Base-by-base conservation (phyloP, 768 basidiomycete species). In the Lactifluus pinguis region DNA sequence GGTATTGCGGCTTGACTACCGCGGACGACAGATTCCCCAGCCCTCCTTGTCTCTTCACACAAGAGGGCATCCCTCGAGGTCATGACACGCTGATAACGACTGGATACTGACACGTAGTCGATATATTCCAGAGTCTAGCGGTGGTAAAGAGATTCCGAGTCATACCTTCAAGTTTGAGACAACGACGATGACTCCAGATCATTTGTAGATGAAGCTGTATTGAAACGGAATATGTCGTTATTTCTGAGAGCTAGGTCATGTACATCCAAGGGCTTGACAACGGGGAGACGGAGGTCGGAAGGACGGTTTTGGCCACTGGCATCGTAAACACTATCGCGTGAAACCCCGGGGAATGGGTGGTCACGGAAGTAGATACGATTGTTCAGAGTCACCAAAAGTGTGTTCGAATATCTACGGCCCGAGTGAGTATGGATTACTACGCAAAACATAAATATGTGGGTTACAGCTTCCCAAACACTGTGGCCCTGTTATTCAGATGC, bases 301-400 rank as follows among this genome's bases (percentile, higher is more conserved):
- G 8, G 50, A 38, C 30, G 30, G 9, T n/a, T 13, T 7, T 2
- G 6, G 11, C 10, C 19, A 7, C 45, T 1, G 19, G n/a, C n/a
- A n/a, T n/a, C n/a, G n/a, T 7, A n/a, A 10, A 34, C 50, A 50
- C 42, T 34, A 45, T 52, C 19, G 6, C 41, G 32, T 7, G n/a
- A 17, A 9, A 21, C 17, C 11, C 41, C 57, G 2, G 50, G 57
- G n/a, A 10, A 30, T 17, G 42, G 41, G 50, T 52, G 59, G 59
- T 60, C 59, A 17, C 59, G 53, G 48, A 60, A 55, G 36, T 53
- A 53, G 29, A 60, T 48, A 5, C 59, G 59, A 53, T 60, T 60
- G 39, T 69, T 69, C 59, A 70, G 64, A 4, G 67, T 53, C 49
- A 67, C 65, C 11, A 70, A 62, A 38, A 70, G 59, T 3, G 69